Conservation (phyloP, 176 grass and related monocot genomes). For the Triticum urartu region DNA sequence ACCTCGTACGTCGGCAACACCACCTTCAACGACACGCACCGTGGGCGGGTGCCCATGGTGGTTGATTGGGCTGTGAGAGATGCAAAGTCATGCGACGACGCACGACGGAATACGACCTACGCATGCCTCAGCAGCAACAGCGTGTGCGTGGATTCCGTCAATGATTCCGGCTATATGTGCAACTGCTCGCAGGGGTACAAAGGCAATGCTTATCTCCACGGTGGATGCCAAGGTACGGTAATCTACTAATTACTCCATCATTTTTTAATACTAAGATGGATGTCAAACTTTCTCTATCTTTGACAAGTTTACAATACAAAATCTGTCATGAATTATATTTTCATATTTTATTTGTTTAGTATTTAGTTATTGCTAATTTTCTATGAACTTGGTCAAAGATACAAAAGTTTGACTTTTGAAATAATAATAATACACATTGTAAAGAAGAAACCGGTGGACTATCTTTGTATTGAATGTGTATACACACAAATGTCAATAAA, state of each 20-base stretch:
- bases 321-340: background rate
- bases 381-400: too few species aligned
- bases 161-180: constrained; percentile 12
- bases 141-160: background rate
- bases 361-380: too few species aligned
- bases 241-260: background rate
- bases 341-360: too few species aligned
- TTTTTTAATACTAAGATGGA: background rate
- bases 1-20: background rate
- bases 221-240: constrained; percentile 21
- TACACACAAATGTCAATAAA: too few species aligned
- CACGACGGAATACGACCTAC: background rate
- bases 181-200: constrained; percentile 19
- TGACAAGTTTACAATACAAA: background rate
- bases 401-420: too few species aligned
- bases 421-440: too few species aligned
- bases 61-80: background rate
- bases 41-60: background rate
- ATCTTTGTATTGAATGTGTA: background rate
- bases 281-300: background rate
- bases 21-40: background rate
- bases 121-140: background rate
- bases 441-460: background rate
- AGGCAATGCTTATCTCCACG: constrained; percentile 25
- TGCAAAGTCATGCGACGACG: background rate